A percentile compares a stretch with the other conserved stretches of the same genome.
These are phyloP conservation scores for Nidularia pulvinata DNA, from an alignment of 768 basidiomycete species.

Conservation along the genomic window DNA sequence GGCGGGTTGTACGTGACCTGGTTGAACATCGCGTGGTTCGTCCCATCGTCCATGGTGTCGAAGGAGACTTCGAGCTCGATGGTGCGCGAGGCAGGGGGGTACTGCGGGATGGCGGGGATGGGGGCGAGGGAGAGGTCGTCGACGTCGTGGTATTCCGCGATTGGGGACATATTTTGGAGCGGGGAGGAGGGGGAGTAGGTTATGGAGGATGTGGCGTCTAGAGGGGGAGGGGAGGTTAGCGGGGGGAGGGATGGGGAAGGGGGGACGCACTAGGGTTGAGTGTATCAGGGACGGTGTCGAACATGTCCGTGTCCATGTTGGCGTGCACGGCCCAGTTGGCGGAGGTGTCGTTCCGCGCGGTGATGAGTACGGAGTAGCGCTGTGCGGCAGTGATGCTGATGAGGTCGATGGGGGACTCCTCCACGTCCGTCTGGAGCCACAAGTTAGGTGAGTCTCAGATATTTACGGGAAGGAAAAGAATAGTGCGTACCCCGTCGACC, in stretches of 20 bases:
- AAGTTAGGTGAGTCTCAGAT: not conserved
- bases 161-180: constrained; percentile 48
- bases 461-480: not conserved
- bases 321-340: constrained; percentile 90
- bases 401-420: constrained; percentile 71
- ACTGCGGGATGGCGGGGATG: constrained; percentile 44
- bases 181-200: constrained; percentile 62
- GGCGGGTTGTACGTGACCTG: constrained; percentile 67
- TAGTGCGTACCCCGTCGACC: constrained; percentile 67
- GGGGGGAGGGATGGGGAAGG: not conserved
- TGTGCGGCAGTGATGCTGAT: constrained; percentile 84
- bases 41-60: constrained; percentile 85
- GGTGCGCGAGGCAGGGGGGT: constrained; percentile 46
- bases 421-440: constrained; percentile 83
- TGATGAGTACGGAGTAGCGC: constrained; percentile 91
- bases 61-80: constrained; percentile 76
- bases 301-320: constrained; percentile 91
- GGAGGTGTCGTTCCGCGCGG: constrained; percentile 82
- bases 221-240: not conserved
- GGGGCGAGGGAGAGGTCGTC: constrained; percentile 76
- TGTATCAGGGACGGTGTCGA: constrained; percentile 73
- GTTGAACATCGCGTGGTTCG: constrained; percentile 82
- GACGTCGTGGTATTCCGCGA: constrained; percentile 59
- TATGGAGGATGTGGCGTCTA: constrained; percentile 84
- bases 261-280: constrained; percentile 69